Evolutionary conservation across 1,284 basidiomycete species (phyloP), one percentile per base, ranked within the genome.

Genomic region (Earliella scabrosa): DNA sequence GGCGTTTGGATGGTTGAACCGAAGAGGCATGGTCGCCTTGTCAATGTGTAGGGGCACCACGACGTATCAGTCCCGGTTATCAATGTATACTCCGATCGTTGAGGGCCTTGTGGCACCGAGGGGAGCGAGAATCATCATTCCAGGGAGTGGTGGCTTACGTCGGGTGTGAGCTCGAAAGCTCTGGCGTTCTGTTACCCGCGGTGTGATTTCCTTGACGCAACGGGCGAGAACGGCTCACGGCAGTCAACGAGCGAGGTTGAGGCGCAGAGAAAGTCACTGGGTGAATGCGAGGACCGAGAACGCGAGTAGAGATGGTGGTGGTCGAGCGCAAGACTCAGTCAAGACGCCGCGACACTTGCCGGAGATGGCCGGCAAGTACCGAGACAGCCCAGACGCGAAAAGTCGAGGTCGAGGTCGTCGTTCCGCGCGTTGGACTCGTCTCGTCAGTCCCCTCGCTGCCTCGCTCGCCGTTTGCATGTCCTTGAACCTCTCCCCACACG

Each of bases 371-470:
- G 60, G 60, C 21, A 50, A 49, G 27, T 32, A 54, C 60, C 60
- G 60, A 57, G n/a, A 23, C 39, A 50, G 57, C 50, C 61, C 49
- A 58, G 61, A 35, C 58, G 55, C 61, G 55, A 62, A 56, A 58
- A 54, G 49, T 53, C 36, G 54, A 49, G 52, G 57, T 59, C 57
- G 60, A 59, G 60, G 56, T 59, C 57, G 60, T 55, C 55, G 54
- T 53, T 46, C 45, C 45, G 57, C 57, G 49, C 57, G 52, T 54
- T 57, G 46, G 55, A 44, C 57, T 53, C 47, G 41, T 49, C 52
- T 52, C 54, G 34, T 59, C 56, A 35, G 50, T 38, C n/a, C n/a
- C n/a, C n/a, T n/a, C n/a, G n/a, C n/a, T 34, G 16, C 38, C 52
- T 39, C 44, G 36, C 43, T 43, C 55, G 29, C 40, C 50, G 47